Conservation (phyloP, 192 early-diverging fungal genomes). For the Pilobolus umbonatus region DNA sequence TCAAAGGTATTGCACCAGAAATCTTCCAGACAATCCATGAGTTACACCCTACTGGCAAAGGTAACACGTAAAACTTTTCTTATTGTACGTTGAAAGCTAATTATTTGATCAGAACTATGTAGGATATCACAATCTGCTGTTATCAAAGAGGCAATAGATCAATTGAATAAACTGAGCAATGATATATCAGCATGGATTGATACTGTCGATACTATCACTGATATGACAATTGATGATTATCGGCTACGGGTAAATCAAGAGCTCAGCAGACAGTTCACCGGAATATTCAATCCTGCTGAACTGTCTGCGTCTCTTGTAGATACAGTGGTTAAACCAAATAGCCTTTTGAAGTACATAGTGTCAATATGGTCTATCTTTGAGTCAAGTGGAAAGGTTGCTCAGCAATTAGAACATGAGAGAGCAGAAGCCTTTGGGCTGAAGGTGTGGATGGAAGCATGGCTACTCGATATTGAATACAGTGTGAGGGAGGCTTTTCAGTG, state of each 20-base stretch:
- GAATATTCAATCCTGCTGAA: background rate
- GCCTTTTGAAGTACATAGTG: background rate
- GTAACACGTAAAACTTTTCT: background rate
- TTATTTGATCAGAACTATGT: background rate
- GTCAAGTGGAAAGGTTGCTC: background rate
- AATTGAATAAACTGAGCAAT: background rate
- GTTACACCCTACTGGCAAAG: conserved; percentile 4
- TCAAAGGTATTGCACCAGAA: conserved; percentile 3
- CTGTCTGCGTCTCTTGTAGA: background rate
- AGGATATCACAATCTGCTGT: background rate
- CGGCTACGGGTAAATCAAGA: background rate
- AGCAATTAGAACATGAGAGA: conserved; percentile 1
- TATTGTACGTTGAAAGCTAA: background rate
- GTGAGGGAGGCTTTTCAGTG: background rate
- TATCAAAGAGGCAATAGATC: background rate
- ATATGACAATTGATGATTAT: background rate
- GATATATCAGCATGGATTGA: background rate
- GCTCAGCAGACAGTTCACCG: background rate
- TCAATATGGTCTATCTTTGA: background rate
- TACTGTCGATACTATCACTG: no score
- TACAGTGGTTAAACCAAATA: background rate
- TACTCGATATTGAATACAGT: conserved; percentile 1
- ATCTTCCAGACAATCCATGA: conserved; percentile 4
- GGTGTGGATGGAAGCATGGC: conserved; percentile 4
- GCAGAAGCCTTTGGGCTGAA: background rate